Evolutionary conservation across 1,139 yeast genomes (phyloP), one percentile per base, ranked within the genome.

Genomic region (Nakaseomyces nivariensis): DNA sequence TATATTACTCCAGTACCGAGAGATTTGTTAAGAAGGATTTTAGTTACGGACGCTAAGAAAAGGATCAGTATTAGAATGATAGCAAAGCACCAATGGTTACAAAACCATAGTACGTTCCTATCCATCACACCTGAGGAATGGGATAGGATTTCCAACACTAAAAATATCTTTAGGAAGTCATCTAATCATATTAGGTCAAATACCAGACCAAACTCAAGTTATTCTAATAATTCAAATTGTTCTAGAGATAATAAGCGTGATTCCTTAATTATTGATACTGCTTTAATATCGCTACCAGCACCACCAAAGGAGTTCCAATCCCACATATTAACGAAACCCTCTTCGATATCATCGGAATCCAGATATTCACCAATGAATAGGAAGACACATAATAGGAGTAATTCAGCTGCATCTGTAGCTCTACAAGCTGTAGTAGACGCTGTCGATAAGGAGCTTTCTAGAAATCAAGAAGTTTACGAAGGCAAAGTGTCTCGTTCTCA

Each of bases 1-100:
- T 90, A 88, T 63, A 82, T 94, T 50, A 82, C 82, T 50, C 95
- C 97, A 3, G 76, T 87, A 66, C 95, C 98, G 11, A 78, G 99
- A 67, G 97, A 92, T 68, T 73, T 92, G 56, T 72, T 92, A 53
- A 75, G 98, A 60, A 83, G 82, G 62, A 85, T 92, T 40, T 77
- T 90, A 51, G 94, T 88, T 5, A 77, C 61, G 4, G 61, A 64
- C 46, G 97, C 98, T 6, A 77, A 72, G 56, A 79, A 76, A 59
- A 79, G 99, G 67, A 78, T 88, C 42, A 73, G 72, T 43, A 74
- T 92, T 56, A 76, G 76, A 58, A 83, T 81, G 48, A 83, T 92
- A 31, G 75, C 90, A 58, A 73, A 79, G 37, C 98, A 92, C 67
- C 81, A 87, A 34, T 92, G 98, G 98, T 69, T 92, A 51, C 73